phyloP scores from a whole-genome alignment of 2,329 filamentous ascomycete genomes.

The Penicillium sp. region DNA sequence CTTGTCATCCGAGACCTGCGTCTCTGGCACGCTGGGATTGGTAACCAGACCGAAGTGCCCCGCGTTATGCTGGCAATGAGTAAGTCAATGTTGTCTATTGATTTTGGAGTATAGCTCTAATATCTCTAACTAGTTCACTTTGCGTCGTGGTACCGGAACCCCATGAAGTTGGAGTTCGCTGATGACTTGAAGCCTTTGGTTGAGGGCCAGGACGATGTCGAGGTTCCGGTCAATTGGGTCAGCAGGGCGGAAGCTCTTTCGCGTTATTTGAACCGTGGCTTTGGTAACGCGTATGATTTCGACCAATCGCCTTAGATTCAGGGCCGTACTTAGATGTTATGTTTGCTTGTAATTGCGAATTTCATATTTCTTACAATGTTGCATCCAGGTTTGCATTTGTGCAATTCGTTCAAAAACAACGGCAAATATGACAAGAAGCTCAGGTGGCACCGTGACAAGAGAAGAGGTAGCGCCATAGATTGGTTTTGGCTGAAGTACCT shows the following conservation, averaged over 20 bases:
- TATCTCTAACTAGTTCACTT: conserved; percentile 46
- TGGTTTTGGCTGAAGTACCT: no score
- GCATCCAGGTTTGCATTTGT: no score
- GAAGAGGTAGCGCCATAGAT: no score
- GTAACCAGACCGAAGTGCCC: conserved; percentile 51
- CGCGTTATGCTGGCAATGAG: conserved; percentile 59
- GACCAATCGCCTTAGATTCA: conserved; percentile 44
- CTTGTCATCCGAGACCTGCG: conserved; percentile 58
- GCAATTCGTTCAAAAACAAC: no score
- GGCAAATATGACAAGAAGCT: no score
- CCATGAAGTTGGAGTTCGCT: conserved; percentile 54
- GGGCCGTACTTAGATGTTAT: no score
- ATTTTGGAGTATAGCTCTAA: background rate
- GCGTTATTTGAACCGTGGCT: conserved; percentile 54
- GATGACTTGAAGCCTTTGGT: conserved; percentile 50
- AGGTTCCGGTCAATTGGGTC: conserved; percentile 53
- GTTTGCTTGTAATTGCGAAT: no score
- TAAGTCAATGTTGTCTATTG: background rate
- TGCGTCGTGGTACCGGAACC: conserved; percentile 57
- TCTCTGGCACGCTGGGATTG: conserved; percentile 63
- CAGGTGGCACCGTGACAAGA: no score
- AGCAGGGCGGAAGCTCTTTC: conserved; percentile 41
- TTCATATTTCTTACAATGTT: no score
- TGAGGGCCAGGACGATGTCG: conserved; percentile 42
- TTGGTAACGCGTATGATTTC: conserved; percentile 62